Evolutionary conservation across 208 protist species (phyloP).

Genomic region (Trypanosoma melophagium): DNA sequence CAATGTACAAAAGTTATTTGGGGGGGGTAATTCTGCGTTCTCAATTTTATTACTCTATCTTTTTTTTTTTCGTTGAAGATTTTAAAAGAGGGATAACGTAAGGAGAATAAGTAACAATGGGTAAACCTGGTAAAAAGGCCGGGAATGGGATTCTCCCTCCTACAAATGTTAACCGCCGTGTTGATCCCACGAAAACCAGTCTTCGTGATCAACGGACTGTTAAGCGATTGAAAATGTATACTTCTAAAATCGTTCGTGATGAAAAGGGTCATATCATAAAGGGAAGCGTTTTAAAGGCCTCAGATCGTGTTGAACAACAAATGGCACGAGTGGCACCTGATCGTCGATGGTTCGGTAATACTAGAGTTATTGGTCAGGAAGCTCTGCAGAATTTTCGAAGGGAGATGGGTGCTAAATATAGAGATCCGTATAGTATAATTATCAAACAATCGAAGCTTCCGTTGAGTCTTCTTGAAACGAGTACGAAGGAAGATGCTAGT

Average conservation of each 20-base stretch:
- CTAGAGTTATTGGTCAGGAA: constrained; percentile 95
- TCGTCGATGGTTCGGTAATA: constrained; percentile 98
- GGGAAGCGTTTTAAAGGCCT: constrained; percentile 85
- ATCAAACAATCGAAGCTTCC: constrained; percentile 97
- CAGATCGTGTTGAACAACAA: constrained; percentile 79
- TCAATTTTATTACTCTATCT: constrained; percentile 24
- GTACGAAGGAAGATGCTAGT: constrained; percentile 73
- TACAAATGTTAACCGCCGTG: constrained; percentile 79
- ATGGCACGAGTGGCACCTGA: constrained; percentile 95
- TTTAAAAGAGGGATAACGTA: background rate
- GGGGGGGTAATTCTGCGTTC: background rate
- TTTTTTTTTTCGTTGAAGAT: constrained; percentile 11
- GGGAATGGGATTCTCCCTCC: constrained; percentile 84
- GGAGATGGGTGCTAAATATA: constrained; percentile 92
- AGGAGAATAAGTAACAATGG: constrained; percentile 48
- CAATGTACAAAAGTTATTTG: background rate
- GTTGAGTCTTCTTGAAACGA: constrained; percentile 91
- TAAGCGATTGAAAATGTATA: constrained; percentile 90
- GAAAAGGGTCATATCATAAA: constrained; percentile 92
- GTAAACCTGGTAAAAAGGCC: constrained; percentile 89
- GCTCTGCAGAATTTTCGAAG: constrained; percentile 96
- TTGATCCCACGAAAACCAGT: constrained; percentile 78
- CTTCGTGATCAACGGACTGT: constrained; percentile 85
- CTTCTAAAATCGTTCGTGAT: constrained; percentile 86
- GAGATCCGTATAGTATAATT: constrained; percentile 98